Percentiles rank a stretch among this genome's conserved stretches.
These are phyloP conservation scores for Paecilomyces dactylethromorphus DNA, from an alignment of 2,329 filamentous ascomycete genomes.

Conservation along the genomic window DNA sequence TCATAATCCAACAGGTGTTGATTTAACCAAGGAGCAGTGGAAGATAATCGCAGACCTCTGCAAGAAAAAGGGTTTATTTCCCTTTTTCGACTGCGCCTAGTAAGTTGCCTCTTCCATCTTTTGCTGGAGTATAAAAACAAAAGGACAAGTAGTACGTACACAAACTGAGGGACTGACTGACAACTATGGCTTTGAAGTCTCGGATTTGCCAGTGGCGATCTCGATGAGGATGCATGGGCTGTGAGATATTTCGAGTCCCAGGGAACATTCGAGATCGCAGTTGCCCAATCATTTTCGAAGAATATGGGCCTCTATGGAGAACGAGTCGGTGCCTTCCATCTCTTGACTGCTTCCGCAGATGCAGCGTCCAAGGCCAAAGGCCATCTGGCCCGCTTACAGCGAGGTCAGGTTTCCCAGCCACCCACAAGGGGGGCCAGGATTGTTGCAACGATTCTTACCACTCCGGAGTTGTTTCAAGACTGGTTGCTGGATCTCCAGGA, in stretches of 20 bases:
- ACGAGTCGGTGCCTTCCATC: slow-evolving; percentile 61
- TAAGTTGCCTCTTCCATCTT: neutral
- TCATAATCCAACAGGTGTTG: slow-evolving; percentile 88
- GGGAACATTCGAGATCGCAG: slow-evolving; percentile 46
- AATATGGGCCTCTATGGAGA: slow-evolving; percentile 75
- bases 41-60: slow-evolving; percentile 69
- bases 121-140: neutral
- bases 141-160: no score
- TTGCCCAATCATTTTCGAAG: slow-evolving; percentile 50
- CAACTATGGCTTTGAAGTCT: slow-evolving; percentile 40
- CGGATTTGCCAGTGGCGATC: slow-evolving; percentile 80
- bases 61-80: slow-evolving; percentile 69
- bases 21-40: slow-evolving; percentile 83
- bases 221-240: slow-evolving; percentile 71
- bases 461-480: slow-evolving; percentile 65
- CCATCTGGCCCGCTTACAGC: neutral
- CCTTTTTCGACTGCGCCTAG: slow-evolving; percentile 90
- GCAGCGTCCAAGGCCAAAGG: neutral
- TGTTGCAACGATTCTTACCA: slow-evolving; percentile 68
- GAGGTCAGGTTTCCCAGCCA: slow-evolving; percentile 21
- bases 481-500: slow-evolving; percentile 79
- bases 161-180: neutral
- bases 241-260: slow-evolving; percentile 80
- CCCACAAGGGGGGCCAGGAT: slow-evolving; percentile 79
- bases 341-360: slow-evolving; percentile 54